Percentiles rank a stretch among this genome's conserved stretches.
Evolutionary conservation across 805 yeast genomes (phyloP).

Genomic region (Candida argentea): DNA sequence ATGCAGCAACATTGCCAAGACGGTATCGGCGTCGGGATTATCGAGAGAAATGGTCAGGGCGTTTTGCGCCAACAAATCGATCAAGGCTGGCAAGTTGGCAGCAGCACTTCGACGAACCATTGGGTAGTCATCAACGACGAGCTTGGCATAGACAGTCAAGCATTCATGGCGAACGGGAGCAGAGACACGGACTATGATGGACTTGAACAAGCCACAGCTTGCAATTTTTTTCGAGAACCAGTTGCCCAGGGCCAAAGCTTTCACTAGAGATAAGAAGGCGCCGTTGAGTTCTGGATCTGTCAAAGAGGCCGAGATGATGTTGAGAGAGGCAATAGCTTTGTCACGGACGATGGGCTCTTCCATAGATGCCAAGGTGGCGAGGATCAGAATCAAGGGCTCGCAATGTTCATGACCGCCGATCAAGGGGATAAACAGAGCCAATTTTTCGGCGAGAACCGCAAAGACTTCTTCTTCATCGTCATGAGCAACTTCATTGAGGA

Average conservation of each 20-base stretch:
- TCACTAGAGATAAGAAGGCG: slow-evolving; percentile 66
- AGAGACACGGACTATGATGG: slow-evolving; percentile 52
- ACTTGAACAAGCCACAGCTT: slow-evolving; percentile 77
- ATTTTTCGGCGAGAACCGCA: slow-evolving; percentile 83
- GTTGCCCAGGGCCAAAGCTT: slow-evolving; percentile 71
- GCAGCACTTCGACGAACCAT: slow-evolving; percentile 97
- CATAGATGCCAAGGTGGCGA: slow-evolving; percentile 78
- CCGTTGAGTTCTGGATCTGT: slow-evolving; percentile 52
- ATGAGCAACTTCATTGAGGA: slow-evolving; percentile 77
- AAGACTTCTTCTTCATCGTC: slow-evolving; percentile 98
- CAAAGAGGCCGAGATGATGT: slow-evolving; percentile 55
- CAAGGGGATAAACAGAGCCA: slow-evolving; percentile 78
- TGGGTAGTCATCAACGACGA: slow-evolving; percentile 87
- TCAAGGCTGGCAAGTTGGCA: slow-evolving; percentile 63
- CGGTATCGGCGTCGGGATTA: slow-evolving; percentile 63
- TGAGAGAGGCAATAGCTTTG: slow-evolving; percentile 81
- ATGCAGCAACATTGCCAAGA: slow-evolving; percentile 73
- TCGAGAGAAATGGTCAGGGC: slow-evolving; percentile 33
- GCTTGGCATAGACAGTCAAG: slow-evolving; percentile 54
- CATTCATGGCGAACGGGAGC: slow-evolving; percentile 48
- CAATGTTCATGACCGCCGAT: slow-evolving; percentile 67
- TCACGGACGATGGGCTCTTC: slow-evolving; percentile 97
- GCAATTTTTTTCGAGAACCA: slow-evolving; percentile 95
- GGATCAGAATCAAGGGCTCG: slow-evolving; percentile 47
- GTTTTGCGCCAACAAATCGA: slow-evolving; percentile 43